Evolutionary conservation across 2,329 filamentous ascomycete species (phyloP), one percentile per base, ranked within the genome.

Genomic region (Gyromitra esculenta): DNA sequence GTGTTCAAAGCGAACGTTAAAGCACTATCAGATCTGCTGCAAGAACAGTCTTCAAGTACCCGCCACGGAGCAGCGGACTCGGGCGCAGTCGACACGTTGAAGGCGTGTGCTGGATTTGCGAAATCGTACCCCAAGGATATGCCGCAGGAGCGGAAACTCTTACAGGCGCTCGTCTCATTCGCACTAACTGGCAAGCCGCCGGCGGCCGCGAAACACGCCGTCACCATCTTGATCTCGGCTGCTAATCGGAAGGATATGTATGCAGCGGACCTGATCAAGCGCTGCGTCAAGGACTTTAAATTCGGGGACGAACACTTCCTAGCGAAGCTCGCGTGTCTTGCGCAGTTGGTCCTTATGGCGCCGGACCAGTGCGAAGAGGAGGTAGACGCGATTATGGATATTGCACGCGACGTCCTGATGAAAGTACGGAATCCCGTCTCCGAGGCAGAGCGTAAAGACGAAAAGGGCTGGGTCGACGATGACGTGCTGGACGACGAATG

Each of bases 1-100:
- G 89, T 98, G 7, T 94, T 99, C 85, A 95, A 96, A 82, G 92
- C 93, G 1, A 95, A 98, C 80, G 92, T 97, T 5, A 92, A 93
- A 77, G 94, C 97, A 78, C 88, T 99, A 60, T 97, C 94, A 84
- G 93, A 92, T 82, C 91, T 94, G 75, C 88, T 99, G 18, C 89
- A 94, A 79, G 89, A 92, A 35, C 91, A 94, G 0, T 96, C 96
- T 0, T 90, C 79, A 8, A 69, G 43, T 5, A 79, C 77, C 37
- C 71, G 31, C 11, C 45, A 65, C 56, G 80, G 78, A 8, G 63
- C 89, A 2, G 86, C 86, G 77, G 91, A 95, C 68, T 83, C 89
- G 0, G 87, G 89, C 1, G 91, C 92, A n/a, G 92, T 96, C 11
- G 93, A 97, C 81, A 95, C 95, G 1, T 86, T 99, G 75, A 97